A percentile compares a stretch with the other conserved stretches of the same genome.
Conservation (phyloP, 257 asterid species). For the Solanum ahanhuiri region DNA sequence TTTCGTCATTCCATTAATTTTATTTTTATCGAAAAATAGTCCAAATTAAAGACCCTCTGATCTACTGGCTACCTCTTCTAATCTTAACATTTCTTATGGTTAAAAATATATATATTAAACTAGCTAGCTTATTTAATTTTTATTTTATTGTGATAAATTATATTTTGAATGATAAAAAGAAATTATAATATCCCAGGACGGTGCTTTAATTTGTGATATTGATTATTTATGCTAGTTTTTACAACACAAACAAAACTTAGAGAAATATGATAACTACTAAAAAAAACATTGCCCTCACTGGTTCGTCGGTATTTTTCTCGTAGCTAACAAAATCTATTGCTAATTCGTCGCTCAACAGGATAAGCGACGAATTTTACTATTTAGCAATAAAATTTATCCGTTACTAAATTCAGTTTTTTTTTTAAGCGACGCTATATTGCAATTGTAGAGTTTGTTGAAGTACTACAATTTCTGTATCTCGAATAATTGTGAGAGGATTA, state of each 20-base stretch:
- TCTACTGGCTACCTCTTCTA: not conserved
- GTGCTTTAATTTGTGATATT: not conserved
- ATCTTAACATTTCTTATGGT: not conserved
- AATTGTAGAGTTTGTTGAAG: no score
- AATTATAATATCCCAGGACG: not conserved
- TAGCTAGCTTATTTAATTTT: not conserved
- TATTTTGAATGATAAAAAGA: not conserved
- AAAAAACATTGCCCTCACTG: no score
- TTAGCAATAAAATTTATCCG: no score
- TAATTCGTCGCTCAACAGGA: no score
- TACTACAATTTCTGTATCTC: no score
- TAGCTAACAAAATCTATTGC: no score
- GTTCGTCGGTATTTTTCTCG: no score
- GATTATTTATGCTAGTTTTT: not conserved
- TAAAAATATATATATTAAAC: not conserved
- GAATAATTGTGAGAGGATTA: no score
- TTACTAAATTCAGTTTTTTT: no score
- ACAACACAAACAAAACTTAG: not conserved
- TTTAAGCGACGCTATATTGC: no score
- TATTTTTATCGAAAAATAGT: not conserved
- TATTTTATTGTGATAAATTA: not conserved
- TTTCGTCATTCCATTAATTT: not conserved
- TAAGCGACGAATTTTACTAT: no score
- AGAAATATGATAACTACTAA: not conserved
- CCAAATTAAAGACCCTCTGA: not conserved